Evolutionary conservation across 805 yeast genomes (phyloP).

Genomic region (Metschnikowia borealis): DNA sequence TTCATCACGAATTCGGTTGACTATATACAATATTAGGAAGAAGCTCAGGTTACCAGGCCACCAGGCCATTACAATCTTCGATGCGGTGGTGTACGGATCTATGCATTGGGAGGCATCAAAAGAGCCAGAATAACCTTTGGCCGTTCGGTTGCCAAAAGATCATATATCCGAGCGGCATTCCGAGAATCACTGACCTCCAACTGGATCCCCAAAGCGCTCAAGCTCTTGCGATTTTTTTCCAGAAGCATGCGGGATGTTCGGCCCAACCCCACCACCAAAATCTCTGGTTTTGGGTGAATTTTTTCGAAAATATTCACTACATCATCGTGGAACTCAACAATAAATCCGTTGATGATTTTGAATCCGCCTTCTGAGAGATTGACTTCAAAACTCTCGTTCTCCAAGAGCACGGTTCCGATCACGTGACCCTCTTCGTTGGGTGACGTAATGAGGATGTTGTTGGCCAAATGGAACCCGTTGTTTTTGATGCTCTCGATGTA

Average conservation of each 20-base stretch:
- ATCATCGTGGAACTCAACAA: slow-evolving; percentile 47
- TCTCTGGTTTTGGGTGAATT: slow-evolving; percentile 73
- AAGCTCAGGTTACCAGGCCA: not conserved
- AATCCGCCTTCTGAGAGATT: slow-evolving; percentile 46
- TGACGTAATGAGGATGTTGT: slow-evolving; percentile 45
- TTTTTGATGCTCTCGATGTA: slow-evolving; percentile 42
- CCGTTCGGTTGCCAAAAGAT: slow-evolving; percentile 74
- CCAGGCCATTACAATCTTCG: not conserved
- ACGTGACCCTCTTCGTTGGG: slow-evolving; percentile 35
- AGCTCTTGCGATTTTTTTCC: slow-evolving; percentile 45
- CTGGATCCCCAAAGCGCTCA: slow-evolving; percentile 62
- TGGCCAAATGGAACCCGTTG: slow-evolving; percentile 59
- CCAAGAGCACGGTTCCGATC: slow-evolving; percentile 47
- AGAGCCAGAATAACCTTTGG: slow-evolving; percentile 71
- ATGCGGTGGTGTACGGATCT: not conserved
- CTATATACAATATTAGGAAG: not conserved
- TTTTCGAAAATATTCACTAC: slow-evolving; percentile 48
- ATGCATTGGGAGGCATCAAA: slow-evolving; percentile 64
- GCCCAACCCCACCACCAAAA: slow-evolving; percentile 71
- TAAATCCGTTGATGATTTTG: slow-evolving; percentile 43
- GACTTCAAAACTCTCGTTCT: slow-evolving; percentile 60
- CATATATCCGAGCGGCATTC: slow-evolving; percentile 67
- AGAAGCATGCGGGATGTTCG: slow-evolving; percentile 57
- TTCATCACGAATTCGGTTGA: not conserved
- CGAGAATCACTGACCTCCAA: slow-evolving; percentile 60